Conservation (phyloP, 345 rosid genomes). For the Moricandia arvensis region DNA sequence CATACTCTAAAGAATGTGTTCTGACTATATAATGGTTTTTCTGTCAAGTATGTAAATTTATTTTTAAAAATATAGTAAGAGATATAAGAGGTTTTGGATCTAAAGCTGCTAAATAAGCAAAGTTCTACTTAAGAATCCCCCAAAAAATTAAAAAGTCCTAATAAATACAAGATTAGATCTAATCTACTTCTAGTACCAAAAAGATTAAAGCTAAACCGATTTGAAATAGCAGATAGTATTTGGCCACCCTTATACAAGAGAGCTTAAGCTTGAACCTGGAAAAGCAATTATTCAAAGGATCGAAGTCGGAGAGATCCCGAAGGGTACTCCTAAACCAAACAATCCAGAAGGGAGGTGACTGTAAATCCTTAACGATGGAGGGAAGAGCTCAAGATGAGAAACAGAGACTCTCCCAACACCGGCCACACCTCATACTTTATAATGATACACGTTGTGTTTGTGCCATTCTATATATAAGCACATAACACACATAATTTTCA, state of each 20-base stretch:
- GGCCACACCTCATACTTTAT: no score
- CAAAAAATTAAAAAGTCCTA: no score
- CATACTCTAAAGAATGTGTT: no score
- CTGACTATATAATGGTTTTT: not conserved
- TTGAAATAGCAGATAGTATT: no score
- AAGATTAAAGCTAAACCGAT: no score
- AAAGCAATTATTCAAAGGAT: not conserved
- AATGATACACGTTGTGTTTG: no score
- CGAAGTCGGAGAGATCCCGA: not conserved
- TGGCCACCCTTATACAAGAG: no score
- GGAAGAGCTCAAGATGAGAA: not conserved
- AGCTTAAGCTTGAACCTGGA: not conserved
- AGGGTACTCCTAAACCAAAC: not conserved
- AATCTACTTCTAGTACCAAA: no score
- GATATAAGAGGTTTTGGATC: not conserved
- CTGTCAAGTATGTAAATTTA: not conserved
- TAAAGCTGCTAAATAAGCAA: not conserved
- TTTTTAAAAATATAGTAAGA: not conserved
- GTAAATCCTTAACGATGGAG: not conserved
- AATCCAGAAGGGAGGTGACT: not conserved
- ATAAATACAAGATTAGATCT: not conserved
- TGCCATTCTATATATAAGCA: no score
- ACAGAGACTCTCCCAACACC: not conserved
- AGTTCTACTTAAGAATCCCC: not conserved
- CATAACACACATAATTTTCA: no score